A percentile compares a stretch with the other conserved stretches of the same genome.
Evolutionary conservation across 495 filamentous ascomycete genomes (phyloP).

Genomic region (Immersiella caudata): DNA sequence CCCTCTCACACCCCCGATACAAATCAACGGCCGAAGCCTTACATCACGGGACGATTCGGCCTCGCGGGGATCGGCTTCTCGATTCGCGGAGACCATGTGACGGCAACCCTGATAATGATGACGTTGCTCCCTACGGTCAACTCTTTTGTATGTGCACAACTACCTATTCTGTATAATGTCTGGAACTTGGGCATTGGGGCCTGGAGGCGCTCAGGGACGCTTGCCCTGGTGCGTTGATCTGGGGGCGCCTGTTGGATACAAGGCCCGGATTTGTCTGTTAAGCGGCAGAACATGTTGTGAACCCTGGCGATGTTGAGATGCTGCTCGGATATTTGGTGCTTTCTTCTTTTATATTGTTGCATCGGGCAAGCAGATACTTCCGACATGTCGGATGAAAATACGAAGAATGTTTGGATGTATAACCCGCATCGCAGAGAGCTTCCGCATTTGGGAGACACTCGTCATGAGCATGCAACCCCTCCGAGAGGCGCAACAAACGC

Average conservation of each 20-base stretch:
- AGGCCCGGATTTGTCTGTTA: constrained; percentile 11
- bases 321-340: background rate
- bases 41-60: constrained; percentile 50
- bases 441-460: background rate
- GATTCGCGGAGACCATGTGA: constrained; percentile 59
- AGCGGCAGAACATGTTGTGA: background rate
- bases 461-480: background rate
- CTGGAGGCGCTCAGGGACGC: constrained; percentile 11
- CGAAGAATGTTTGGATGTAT: background rate
- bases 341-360: background rate
- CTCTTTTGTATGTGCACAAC: constrained; percentile 15
- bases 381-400: background rate
- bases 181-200: constrained; percentile 24
- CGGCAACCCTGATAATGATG: constrained; percentile 6
- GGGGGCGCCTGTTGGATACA: constrained; percentile 23
- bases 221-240: constrained; percentile 12
- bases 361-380: background rate
- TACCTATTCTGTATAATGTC: constrained; percentile 28
- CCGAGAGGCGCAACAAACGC: background rate
- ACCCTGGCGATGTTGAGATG: background rate
- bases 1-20: constrained; percentile 32
- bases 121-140: background rate
- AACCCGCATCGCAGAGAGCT: background rate
- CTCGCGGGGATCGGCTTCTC: constrained; percentile 48
- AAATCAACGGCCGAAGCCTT: constrained; percentile 50